A percentile compares a stretch with the other conserved stretches of the same genome.
phyloP scores from a whole-genome alignment of 495 filamentous ascomycete genomes.

The Penicillium flavigenum region DNA sequence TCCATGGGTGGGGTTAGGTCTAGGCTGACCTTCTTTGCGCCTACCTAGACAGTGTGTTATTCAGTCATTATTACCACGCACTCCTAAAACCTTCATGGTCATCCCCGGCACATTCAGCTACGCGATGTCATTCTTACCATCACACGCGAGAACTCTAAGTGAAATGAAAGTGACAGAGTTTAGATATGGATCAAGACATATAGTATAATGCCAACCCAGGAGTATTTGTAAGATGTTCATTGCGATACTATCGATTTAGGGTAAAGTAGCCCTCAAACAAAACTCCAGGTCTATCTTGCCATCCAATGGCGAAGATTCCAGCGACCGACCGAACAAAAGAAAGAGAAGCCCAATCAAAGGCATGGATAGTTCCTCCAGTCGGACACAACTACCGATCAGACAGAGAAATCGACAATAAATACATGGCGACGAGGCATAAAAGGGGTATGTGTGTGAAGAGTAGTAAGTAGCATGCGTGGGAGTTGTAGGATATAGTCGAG shows the following conservation, averaged over 20 bases:
- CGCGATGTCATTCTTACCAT: constrained; percentile 6
- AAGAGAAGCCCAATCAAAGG: constrained; percentile 14
- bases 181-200: not conserved
- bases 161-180: not conserved
- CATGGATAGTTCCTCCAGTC: not conserved
- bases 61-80: constrained; percentile 16
- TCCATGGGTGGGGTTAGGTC: not conserved
- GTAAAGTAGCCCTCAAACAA: constrained; percentile 30
- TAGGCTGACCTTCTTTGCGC: not conserved
- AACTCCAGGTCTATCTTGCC: constrained; percentile 21
- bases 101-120: not conserved
- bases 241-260: constrained; percentile 14
- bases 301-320: constrained; percentile 20
- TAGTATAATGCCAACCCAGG: constrained; percentile 20
- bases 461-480: not conserved
- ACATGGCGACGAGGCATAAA: constrained; percentile 4
- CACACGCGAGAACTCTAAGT: not conserved
- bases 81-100: not conserved
- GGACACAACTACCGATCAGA: not conserved
- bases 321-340: constrained; percentile 23
- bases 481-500: not conserved
- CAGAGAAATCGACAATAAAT: not conserved
- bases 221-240: constrained; percentile 2
- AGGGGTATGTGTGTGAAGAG: constrained; percentile 12
- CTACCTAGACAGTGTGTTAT: constrained; percentile 22